Evolutionary conservation across 73 alveolate species (phyloP).

Genomic region (Paramecium biaurelia): DNA sequence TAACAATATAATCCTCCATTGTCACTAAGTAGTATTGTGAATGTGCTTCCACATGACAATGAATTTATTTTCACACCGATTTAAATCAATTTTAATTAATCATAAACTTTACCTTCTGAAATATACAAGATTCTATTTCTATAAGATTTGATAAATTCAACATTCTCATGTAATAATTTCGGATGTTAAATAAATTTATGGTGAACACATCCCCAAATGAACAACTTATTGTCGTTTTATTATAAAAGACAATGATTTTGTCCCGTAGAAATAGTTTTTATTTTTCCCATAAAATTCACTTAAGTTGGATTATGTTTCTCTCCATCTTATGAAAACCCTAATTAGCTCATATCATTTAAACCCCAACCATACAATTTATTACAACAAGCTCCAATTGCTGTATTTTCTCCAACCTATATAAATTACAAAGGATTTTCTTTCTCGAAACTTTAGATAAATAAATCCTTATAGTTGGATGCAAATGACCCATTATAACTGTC

Average conservation of each 20-base stretch:
- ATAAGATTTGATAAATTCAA: conserved; percentile 73
- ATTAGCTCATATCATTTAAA: conserved; percentile 83
- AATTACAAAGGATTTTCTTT: background rate
- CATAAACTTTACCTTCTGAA: conserved; percentile 58
- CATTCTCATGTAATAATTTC: conserved; percentile 81
- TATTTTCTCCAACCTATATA: conserved; percentile 76
- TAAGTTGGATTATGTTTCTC: conserved; percentile 69
- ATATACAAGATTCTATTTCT: conserved; percentile 80
- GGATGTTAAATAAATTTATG: conserved; percentile 57
- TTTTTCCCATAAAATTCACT: background rate
- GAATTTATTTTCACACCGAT: background rate
- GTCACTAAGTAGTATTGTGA: background rate
- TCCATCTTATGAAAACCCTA: conserved; percentile 82
- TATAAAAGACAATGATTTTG: background rate
- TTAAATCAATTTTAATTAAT: background rate
- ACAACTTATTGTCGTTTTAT: background rate
- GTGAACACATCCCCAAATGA: background rate
- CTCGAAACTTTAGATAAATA: background rate
- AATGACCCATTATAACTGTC: background rate
- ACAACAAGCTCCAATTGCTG: conserved; percentile 73
- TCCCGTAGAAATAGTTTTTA: background rate
- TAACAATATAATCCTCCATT: background rate
- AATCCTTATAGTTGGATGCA: background rate
- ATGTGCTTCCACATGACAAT: background rate
- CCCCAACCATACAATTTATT: conserved; percentile 90